These are phyloP conservation scores for Hypsizygus marmoreus DNA, from an alignment of 768 basidiomycete species.

Conservation along the genomic window DNA sequence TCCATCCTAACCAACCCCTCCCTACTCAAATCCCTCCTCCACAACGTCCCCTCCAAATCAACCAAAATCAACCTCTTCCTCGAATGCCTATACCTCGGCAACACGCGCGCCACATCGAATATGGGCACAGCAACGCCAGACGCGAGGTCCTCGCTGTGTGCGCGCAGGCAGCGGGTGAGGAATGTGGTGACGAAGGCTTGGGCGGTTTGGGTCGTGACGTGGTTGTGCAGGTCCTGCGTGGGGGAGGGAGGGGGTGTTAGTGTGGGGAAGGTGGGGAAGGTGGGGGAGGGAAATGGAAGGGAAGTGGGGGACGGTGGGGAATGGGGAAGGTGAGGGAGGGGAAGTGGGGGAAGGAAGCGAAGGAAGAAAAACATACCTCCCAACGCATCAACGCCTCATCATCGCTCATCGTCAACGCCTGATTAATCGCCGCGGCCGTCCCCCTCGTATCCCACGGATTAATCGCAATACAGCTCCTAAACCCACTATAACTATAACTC, in stretches of 20 bases:
- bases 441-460: slow-evolving; percentile 86
- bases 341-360: neutral
- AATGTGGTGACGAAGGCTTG: slow-evolving; percentile 82
- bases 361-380: slow-evolving; percentile 58
- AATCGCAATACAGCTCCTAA: slow-evolving; percentile 82
- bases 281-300: neutral
- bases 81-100: slow-evolving; percentile 69
- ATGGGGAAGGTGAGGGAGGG: neutral
- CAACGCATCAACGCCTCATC: slow-evolving; percentile 75
- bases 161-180: slow-evolving; percentile 72
- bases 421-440: slow-evolving; percentile 54
- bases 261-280: neutral
- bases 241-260: neutral
- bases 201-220: slow-evolving; percentile 85
- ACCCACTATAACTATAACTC: slow-evolving; percentile 83
- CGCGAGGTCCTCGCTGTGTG: slow-evolving; percentile 58
- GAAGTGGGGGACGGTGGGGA: neutral
- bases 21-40: slow-evolving; percentile 59
- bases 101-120: slow-evolving; percentile 46
- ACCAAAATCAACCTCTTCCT: slow-evolving; percentile 65
- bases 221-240: slow-evolving; percentile 70
- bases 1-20: slow-evolving; percentile 44
- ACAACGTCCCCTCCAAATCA: slow-evolving; percentile 82
- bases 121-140: slow-evolving; percentile 27
- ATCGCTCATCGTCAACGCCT: slow-evolving; percentile 76